Base-by-base conservation (phyloP, 2,329 filamentous ascomycete genomes). In the Rugonectria rugulosa region DNA sequence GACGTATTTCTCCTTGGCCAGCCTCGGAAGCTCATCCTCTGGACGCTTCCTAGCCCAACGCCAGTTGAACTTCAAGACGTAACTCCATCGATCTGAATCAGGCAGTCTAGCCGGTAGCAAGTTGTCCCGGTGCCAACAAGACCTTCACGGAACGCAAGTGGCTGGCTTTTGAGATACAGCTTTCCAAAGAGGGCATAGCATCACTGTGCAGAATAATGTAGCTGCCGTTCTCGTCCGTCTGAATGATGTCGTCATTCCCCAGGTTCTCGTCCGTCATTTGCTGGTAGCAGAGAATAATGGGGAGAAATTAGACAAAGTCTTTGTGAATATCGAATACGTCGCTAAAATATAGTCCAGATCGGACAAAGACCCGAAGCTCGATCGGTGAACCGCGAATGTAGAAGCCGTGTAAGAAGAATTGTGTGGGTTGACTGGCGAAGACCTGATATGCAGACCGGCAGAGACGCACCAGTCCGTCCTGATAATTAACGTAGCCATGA, bases 321-420 rank as follows among this genome's bases (percentile, higher is more conserved):
- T 68, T 57, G 24, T 40, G 62, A 45, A 72, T 37, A 61, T 75
- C 60, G 37, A 74, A 67, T 40, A 60, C 7, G 6, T 71, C 61
- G 55, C 68, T 68, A 29, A 65, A 68, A 53, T 73, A 75, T 41
- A 69, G 43, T 24, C 73, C 72, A 46, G 71, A 73, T 55, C 73
- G 65, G 62, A 75, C 73, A 63, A 76, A 75, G 34, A 72, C 63
- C 71, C 70, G 75, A 34, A 72, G 52, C 53, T 75, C 71, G 3
- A 73, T 57, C 12, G 65, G 37, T 21, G 68, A 66, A 17, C 66
- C 68, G 36, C 67, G 65, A 41, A 75, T 66, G 53, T 70, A 70
- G 47, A 75, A 74, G 50, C 70, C 73, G 57, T 74, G 70, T 34
- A 76, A 54, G 57, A 75, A 75, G 41, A 68, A 63, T n/a, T 70